phyloP scores from a whole-genome alignment of 257 asterid genomes.

The Solanum raphanifolium region DNA sequence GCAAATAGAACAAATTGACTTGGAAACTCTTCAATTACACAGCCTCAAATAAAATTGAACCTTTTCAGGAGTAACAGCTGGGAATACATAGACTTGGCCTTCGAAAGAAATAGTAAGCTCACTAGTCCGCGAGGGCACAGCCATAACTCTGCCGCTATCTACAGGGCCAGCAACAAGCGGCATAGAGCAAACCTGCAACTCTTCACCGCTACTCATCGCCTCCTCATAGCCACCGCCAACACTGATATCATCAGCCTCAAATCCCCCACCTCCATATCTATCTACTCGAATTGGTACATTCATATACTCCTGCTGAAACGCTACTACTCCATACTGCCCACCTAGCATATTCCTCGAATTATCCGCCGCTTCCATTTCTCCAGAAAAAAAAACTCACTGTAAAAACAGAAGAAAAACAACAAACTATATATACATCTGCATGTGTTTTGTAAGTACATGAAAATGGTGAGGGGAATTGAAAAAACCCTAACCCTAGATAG shows the following conservation, averaged over 20 bases:
- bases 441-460: background rate
- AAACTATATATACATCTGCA: background rate
- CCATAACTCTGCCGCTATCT: slow-evolving; percentile 7
- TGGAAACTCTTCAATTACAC: background rate
- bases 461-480: background rate
- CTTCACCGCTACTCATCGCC: slow-evolving; percentile 22
- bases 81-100: slow-evolving; percentile 57
- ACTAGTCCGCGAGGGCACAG: slow-evolving; percentile 17
- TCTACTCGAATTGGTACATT: slow-evolving; percentile 31
- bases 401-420: background rate
- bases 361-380: background rate
- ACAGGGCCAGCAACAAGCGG: slow-evolving; percentile 5
- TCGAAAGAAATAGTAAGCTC: slow-evolving; percentile 52
- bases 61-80: slow-evolving; percentile 53
- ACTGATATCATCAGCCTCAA: slow-evolving; percentile 26
- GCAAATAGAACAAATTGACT: background rate
- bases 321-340: background rate
- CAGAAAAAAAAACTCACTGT: background rate
- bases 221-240: slow-evolving; percentile 1
- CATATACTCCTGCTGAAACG: background rate
- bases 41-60: slow-evolving; percentile 1
- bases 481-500: background rate
- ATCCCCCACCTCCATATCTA: slow-evolving; percentile 32
- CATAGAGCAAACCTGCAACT: slow-evolving; percentile 10
- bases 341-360: background rate